Evolutionary conservation across 768 basidiomycete genomes (phyloP).

Genomic region (Antrodiella citrinella): DNA sequence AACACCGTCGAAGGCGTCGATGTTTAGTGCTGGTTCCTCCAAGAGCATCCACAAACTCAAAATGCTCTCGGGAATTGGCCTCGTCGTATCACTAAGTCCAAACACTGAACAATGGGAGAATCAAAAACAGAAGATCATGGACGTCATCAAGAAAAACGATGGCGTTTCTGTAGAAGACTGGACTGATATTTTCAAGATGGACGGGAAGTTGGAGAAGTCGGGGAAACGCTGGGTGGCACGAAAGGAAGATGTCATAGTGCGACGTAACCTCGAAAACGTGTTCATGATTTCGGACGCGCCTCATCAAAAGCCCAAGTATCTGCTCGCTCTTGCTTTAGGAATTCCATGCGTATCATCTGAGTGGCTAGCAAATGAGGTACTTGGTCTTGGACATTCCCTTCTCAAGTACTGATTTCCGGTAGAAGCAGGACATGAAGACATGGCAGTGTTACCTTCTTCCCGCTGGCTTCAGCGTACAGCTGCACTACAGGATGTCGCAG

Average conservation of each 20-base stretch:
- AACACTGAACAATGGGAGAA: slow-evolving; percentile 27
- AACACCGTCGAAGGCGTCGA: slow-evolving; percentile 42
- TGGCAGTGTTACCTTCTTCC: slow-evolving; percentile 59
- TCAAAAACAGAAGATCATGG: slow-evolving; percentile 35
- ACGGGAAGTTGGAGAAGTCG: slow-evolving; percentile 35
- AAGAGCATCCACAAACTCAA: slow-evolving; percentile 18
- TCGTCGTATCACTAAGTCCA: slow-evolving; percentile 48
- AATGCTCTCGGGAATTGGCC: slow-evolving; percentile 37
- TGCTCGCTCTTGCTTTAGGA: slow-evolving; percentile 77
- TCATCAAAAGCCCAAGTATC: slow-evolving; percentile 69
- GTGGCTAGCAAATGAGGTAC: slow-evolving; percentile 40
- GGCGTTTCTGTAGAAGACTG: slow-evolving; percentile 60
- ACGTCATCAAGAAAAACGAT: slow-evolving; percentile 39
- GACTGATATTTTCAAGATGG: slow-evolving; percentile 45
- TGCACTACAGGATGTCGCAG: slow-evolving; percentile 37
- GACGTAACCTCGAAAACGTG: slow-evolving; percentile 38
- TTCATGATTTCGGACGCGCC: slow-evolving; percentile 63
- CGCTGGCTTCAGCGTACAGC: slow-evolving; percentile 36
- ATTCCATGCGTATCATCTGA: slow-evolving; percentile 67
- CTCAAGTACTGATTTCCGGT: neutral
- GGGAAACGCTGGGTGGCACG: slow-evolving; percentile 48
- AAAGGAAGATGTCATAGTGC: slow-evolving; percentile 39
- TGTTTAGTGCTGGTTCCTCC: slow-evolving; percentile 27
- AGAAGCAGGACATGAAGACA: slow-evolving; percentile 25
- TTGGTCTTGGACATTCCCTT: neutral